Evolutionary conservation across 1,284 basidiomycete genomes (phyloP), one percentile per base, ranked within the genome.

Genomic region (Cryptococcus sp.): DNA sequence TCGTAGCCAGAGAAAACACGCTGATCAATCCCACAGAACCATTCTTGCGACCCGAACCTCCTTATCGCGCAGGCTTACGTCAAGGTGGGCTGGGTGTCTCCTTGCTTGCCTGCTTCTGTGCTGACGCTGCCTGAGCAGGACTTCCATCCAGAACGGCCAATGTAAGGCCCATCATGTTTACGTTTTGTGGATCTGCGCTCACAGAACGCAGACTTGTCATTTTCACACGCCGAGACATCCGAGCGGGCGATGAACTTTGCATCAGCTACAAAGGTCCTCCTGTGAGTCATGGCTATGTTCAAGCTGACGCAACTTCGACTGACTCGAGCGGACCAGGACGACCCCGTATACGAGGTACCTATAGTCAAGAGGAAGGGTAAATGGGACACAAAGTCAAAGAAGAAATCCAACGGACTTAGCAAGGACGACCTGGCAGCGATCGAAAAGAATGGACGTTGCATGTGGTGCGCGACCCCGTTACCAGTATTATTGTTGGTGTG

Each of bases 21-120:
- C 59, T 63, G 55, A 60, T 37, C 20, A 49, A 16, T 3, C 40
- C 28, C 21, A 12, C 46, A 91, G 88, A 93, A 93, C 66, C 91
- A 95, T 68, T 91, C 87, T 16, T 95, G 91, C 69, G 85, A 90
- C 60, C 91, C 92, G 0, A 96, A 95, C 70, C 84, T 88, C 60
- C 73, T 73, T 4, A 81, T 91, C 12, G 80, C 82, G n/a, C 80
- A 88, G 1, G 86, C 85, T 36, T 87, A 89, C 60, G 83, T 85
- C 62, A 84, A 87, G 58, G 85, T 73, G 47, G 60, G 69, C 36
- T 8, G 9, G 9, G 43, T 3, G 56, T 12, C 3, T 18, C 21
- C 6, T n/a, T 49, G 11, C 13, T 37, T 13, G 8, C 16, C 36
- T 48, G 15, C 18, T 24, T 40, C 49, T 61, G 21, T 56, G 50